A percentile compares a stretch with the other conserved stretches of the same genome.
Evolutionary conservation across 139 green algal genomes (phyloP).

Genomic region (Gonium pectorale): DNA sequence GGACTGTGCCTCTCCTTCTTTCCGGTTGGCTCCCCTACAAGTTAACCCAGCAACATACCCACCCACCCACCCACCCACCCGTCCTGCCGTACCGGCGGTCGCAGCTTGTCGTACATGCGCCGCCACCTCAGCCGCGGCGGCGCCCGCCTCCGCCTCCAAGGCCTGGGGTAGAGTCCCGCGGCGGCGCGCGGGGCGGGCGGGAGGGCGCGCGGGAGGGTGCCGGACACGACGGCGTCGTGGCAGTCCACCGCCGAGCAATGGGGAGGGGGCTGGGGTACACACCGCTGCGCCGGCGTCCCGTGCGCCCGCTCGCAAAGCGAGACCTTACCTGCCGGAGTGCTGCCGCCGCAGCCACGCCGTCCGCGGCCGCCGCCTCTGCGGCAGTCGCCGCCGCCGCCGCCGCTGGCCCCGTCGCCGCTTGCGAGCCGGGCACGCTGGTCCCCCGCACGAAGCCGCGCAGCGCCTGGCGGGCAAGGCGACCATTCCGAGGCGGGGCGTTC

Average conservation of each 20-base stretch:
- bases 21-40: no score
- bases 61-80: no score
- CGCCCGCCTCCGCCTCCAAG: not conserved
- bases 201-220: not conserved
- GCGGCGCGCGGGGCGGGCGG: not conserved
- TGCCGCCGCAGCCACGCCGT: not conserved
- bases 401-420: not conserved
- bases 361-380: not conserved
- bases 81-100: not conserved
- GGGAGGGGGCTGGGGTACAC: no score
- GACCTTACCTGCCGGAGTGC: conserved; percentile 1
- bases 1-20: no score
- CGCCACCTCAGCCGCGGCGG: not conserved
- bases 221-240: no score
- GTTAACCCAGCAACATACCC: no score
- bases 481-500: no score
- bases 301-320: no score
- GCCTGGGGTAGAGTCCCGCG: not conserved
- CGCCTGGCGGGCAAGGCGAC: no score
- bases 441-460: not conserved
- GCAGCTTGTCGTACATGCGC: not conserved
- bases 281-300: no score
- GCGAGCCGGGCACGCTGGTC: not conserved
- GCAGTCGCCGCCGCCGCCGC: not conserved
- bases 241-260: no score